Conservation (phyloP, 2,329 filamentous ascomycete species). For the Botrytis pseudocinerea region DNA sequence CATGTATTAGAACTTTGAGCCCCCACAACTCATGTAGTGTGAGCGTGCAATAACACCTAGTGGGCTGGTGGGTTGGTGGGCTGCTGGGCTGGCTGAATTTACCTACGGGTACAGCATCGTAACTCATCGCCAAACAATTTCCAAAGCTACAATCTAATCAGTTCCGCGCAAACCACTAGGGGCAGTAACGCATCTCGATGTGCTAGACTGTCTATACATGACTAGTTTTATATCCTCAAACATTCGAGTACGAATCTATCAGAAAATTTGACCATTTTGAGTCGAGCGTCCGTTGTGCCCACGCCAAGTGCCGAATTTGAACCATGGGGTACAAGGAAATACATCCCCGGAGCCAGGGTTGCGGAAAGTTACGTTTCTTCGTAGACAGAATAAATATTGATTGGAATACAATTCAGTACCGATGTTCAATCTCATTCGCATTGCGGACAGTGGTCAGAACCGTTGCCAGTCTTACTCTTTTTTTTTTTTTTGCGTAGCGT, state of each 20-base stretch:
- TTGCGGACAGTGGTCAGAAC: neutral
- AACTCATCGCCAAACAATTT: neutral
- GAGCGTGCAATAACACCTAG: neutral
- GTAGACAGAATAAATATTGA: neutral
- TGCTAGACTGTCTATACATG: neutral
- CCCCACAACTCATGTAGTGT: neutral
- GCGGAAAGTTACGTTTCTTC: neutral
- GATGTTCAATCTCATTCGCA: neutral
- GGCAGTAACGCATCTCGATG: neutral
- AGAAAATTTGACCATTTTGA: neutral
- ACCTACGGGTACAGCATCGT: neutral
- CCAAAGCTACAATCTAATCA: neutral
- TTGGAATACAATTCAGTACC: neutral
- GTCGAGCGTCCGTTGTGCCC: neutral
- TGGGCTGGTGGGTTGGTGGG: neutral
- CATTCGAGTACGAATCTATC: neutral
- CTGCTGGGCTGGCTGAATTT: neutral
- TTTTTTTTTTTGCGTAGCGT: neutral
- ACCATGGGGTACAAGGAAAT: constrained; percentile 1
- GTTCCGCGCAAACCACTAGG: neutral
- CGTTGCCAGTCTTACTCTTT: neutral
- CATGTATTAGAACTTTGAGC: neutral
- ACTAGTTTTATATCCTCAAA: neutral
- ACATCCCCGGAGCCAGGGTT: constrained; percentile 5
- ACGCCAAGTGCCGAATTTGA: neutral